A percentile compares a stretch with the other conserved stretches of the same genome.
Conservation (phyloP, 768 basidiomycete species). For the Mycena venus region DNA sequence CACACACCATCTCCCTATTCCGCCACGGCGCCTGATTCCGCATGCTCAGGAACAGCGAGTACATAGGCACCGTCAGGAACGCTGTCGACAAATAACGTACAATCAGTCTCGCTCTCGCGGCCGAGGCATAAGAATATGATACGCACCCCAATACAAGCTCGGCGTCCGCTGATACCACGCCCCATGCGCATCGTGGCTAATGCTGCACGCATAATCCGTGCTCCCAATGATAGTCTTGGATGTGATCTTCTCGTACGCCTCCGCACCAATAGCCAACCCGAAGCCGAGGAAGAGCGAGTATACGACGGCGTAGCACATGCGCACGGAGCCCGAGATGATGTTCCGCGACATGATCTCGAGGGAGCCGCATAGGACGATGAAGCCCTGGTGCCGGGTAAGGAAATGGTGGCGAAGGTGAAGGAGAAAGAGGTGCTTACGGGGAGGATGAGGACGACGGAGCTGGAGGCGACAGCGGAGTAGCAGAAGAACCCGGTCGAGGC, state of each 20-base stretch:
- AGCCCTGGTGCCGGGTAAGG: slow-evolving; percentile 53
- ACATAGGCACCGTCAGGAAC: slow-evolving; percentile 80
- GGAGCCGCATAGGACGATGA: slow-evolving; percentile 78
- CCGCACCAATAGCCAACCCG: slow-evolving; percentile 85
- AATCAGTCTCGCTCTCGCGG: not conserved
- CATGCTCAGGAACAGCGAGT: slow-evolving; percentile 74
- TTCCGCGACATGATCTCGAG: slow-evolving; percentile 86
- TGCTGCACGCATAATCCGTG: slow-evolving; percentile 71
- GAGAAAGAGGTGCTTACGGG: slow-evolving; percentile 60
- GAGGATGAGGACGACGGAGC: slow-evolving; percentile 83
- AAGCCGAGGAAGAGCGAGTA: slow-evolving; percentile 87
- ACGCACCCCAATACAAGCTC: slow-evolving; percentile 78
- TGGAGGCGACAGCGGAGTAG: slow-evolving; percentile 84
- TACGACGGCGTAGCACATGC: slow-evolving; percentile 82
- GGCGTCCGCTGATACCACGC: slow-evolving; percentile 85
- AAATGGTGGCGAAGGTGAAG: slow-evolving; percentile 2
- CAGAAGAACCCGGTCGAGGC: slow-evolving; percentile 79
- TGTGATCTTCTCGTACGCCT: slow-evolving; percentile 73
- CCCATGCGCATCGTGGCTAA: slow-evolving; percentile 66
- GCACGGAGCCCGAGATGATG: slow-evolving; percentile 87
- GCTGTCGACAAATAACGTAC: slow-evolving; percentile 50
- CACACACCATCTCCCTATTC: slow-evolving; percentile 67
- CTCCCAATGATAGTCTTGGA: slow-evolving; percentile 58
- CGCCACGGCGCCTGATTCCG: slow-evolving; percentile 73
- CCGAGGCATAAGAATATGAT: not conserved